A percentile compares a stretch with the other conserved stretches of the same genome.
Evolutionary conservation across 1,284 basidiomycete genomes (phyloP).

Genomic region (Malassezia obtusa): DNA sequence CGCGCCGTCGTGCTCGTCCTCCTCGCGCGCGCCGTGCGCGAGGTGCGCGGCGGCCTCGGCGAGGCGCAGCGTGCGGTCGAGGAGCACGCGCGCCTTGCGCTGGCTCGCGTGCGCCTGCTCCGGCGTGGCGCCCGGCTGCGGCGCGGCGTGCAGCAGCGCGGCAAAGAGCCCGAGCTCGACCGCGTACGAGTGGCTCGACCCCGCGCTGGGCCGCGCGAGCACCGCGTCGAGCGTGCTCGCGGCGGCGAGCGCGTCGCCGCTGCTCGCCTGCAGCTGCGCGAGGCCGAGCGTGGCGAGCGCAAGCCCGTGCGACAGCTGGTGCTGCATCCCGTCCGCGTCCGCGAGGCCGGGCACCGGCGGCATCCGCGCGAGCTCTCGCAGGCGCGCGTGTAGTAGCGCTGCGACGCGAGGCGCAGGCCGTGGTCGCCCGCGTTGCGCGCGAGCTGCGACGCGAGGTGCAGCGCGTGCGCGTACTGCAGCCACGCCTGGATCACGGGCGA

Average conservation of each 20-base stretch:
- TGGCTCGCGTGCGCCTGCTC: constrained; percentile 25
- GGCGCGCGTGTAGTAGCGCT: constrained; percentile 34
- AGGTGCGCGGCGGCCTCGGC: constrained; percentile 27
- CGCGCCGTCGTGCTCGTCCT: constrained; percentile 7
- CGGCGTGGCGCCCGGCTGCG: constrained; percentile 32
- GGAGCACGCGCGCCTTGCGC: constrained; percentile 29
- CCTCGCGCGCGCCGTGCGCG: constrained; percentile 14
- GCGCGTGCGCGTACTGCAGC: constrained; percentile 37
- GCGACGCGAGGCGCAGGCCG: constrained; percentile 28
- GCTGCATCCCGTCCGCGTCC: background rate
- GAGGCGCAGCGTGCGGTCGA: constrained; percentile 36
- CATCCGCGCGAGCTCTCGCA: constrained; percentile 30
- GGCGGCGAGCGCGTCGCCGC: constrained; percentile 32
- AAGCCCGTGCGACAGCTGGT: constrained; percentile 23
- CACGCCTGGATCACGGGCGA: constrained; percentile 31
- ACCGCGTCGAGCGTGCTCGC: constrained; percentile 36
- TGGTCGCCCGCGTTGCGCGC: constrained; percentile 25
- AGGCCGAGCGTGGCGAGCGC: constrained; percentile 41
- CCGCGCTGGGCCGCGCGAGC: constrained; percentile 20
- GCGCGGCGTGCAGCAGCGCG: constrained; percentile 29
- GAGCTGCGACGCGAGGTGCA: constrained; percentile 34
- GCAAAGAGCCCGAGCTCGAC: constrained; percentile 37
- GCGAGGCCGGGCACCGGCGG: constrained; percentile 8
- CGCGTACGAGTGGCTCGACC: constrained; percentile 20
- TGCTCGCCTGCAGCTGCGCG: constrained; percentile 38